These are phyloP conservation scores for Phellopilus nigrolimitatus DNA, from an alignment of 1,284 basidiomycete genomes.

Conservation along the genomic window DNA sequence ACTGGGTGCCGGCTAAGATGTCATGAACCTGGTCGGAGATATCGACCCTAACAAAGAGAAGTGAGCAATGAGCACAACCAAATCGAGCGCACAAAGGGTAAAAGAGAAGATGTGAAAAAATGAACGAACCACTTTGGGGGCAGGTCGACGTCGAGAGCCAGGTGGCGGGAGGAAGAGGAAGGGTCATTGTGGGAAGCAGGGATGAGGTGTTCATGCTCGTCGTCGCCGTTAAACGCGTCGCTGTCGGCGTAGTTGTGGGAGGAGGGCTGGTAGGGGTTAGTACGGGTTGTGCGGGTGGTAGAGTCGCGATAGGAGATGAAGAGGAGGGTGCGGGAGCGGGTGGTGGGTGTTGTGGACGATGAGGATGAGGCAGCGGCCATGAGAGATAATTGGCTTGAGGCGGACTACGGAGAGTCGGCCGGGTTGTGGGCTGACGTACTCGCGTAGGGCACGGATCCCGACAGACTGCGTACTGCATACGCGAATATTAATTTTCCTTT, in stretches of 20 bases:
- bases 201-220: conserved; percentile 75
- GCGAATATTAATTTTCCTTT: too few species aligned
- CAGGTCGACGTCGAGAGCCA: conserved; percentile 53
- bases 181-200: conserved; percentile 18
- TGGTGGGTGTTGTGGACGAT: conserved; percentile 41
- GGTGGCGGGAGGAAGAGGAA: conserved; percentile 26
- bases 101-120: too few species aligned
- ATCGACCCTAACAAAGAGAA: conserved; percentile 68
- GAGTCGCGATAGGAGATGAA: conserved; percentile 96
- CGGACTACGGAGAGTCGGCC: background rate
- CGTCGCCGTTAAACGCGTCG: conserved; percentile 37
- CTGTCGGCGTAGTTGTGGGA: conserved; percentile 33
- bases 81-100: conserved; percentile 19
- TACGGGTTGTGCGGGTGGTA: conserved; percentile 47
- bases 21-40: conserved; percentile 84
- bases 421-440: background rate
- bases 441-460: background rate
- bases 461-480: too few species aligned
- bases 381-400: background rate
- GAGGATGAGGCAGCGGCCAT: conserved; percentile 30
- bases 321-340: conserved; percentile 86
- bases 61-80: conserved; percentile 27
- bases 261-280: conserved; percentile 31
- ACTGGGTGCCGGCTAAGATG: conserved; percentile 60
- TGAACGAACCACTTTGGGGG: conserved; percentile 66